These are phyloP conservation scores for Tolypocladium tropicale DNA, from an alignment of 2,329 filamentous ascomycete genomes.

Conservation along the genomic window DNA sequence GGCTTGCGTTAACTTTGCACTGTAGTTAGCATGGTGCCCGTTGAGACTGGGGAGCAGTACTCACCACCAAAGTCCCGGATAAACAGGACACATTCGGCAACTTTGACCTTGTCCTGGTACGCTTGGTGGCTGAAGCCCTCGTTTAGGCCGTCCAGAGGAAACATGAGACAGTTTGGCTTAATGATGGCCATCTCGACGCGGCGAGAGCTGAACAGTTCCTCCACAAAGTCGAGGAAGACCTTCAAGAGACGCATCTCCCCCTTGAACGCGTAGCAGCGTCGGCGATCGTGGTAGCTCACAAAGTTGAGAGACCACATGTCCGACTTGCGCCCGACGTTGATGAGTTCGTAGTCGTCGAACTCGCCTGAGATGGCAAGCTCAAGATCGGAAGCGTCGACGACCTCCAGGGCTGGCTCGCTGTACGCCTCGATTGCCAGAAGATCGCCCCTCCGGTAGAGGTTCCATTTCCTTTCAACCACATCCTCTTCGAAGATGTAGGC, in stretches of 20 bases:
- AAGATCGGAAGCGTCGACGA: not conserved
- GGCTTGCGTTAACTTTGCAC: not conserved
- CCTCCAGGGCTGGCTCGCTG: not conserved
- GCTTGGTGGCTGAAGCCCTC: not conserved
- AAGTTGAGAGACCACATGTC: slow-evolving; percentile 2
- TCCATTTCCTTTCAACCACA: not conserved
- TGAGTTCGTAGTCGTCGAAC: not conserved
- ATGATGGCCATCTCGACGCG: not conserved
- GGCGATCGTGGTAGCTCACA: slow-evolving; percentile 1
- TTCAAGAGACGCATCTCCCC: slow-evolving; percentile 5
- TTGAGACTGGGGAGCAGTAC: not conserved
- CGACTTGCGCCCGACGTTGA: not conserved
- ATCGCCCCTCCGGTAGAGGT: not conserved
- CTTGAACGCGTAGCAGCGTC: slow-evolving; percentile 5
- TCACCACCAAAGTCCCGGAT: not conserved
- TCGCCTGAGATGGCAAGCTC: not conserved
- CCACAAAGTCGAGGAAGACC: not conserved
- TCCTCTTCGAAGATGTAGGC: not conserved
- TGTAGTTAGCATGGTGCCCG: not conserved
- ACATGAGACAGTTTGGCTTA: not conserved
- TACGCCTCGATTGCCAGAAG: not conserved
- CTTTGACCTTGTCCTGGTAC: not conserved
- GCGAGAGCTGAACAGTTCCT: not conserved
- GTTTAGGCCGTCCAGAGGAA: not conserved
- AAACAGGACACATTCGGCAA: not conserved